Evolutionary conservation across 768 basidiomycete species (phyloP).

Genomic region (Cantharellus anzutake): DNA sequence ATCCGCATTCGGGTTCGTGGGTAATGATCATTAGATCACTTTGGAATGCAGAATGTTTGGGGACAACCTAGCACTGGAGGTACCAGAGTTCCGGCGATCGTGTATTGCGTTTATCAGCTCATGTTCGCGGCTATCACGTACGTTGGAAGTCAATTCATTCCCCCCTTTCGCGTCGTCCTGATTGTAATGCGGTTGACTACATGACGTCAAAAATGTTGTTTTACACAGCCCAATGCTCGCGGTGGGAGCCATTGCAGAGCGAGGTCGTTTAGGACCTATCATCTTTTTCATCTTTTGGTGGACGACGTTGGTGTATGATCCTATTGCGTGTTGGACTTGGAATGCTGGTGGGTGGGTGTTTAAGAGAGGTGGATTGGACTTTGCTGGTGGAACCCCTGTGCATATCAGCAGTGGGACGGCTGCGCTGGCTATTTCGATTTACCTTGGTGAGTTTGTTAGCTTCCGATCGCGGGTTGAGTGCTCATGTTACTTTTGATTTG

Average conservation of each 20-base stretch:
- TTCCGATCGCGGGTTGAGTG: too few species aligned
- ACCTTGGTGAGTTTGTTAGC: slow-evolving; percentile 29
- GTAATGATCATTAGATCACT: slow-evolving; percentile 35
- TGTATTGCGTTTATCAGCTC: slow-evolving; percentile 71
- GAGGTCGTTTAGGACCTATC: slow-evolving; percentile 64
- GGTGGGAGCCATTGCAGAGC: slow-evolving; percentile 83
- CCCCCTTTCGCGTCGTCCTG: too few species aligned
- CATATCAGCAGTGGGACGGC: slow-evolving; percentile 90
- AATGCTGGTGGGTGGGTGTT: slow-evolving; percentile 61
- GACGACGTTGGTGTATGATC: slow-evolving; percentile 77
- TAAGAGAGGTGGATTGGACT: slow-evolving; percentile 68
- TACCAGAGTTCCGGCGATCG: slow-evolving; percentile 45
- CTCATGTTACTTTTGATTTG: too few species aligned
- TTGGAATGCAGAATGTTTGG: slow-evolving; percentile 64
- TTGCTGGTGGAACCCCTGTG: slow-evolving; percentile 91
- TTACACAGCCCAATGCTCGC: slow-evolving; percentile 56
- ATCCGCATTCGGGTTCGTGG: neutral
- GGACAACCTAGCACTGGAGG: slow-evolving; percentile 57
- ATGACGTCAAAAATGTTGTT: neutral
- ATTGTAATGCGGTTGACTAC: neutral
- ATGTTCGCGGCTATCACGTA: slow-evolving; percentile 86
- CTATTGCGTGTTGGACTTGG: slow-evolving; percentile 96
- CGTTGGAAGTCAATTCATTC: slow-evolving; percentile 12
- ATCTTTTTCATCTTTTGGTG: slow-evolving; percentile 84
- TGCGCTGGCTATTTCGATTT: slow-evolving; percentile 62